Conservation (phyloP, 2,329 filamentous ascomycete species). For the Cryphonectria radicalis region DNA sequence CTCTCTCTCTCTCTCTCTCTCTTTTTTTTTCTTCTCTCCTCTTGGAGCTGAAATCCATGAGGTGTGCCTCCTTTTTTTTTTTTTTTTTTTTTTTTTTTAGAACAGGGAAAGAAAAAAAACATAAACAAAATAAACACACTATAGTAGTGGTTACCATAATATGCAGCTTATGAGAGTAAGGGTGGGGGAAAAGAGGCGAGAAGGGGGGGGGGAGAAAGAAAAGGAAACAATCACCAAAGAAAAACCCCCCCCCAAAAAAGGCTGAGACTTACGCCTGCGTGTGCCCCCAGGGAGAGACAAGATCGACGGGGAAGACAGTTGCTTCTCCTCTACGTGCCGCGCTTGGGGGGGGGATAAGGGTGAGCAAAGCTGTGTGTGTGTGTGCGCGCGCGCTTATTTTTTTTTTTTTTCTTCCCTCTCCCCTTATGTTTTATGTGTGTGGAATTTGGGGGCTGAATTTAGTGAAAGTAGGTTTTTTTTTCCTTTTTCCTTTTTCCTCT, state of each 20-base stretch:
- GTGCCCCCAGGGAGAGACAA: not conserved
- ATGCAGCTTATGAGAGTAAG: not conserved
- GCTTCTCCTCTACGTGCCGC: not conserved
- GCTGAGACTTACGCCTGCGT: not conserved
- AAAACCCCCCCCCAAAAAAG: not conserved
- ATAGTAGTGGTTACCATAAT: not conserved
- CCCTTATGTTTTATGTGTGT: too few species aligned
- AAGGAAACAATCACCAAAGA: not conserved
- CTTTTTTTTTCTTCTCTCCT: not conserved
- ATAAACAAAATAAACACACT: too few species aligned
- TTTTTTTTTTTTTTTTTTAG: not conserved
- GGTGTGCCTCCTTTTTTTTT: too few species aligned
- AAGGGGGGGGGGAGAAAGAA: not conserved
- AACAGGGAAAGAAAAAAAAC: too few species aligned
- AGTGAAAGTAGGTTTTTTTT: too few species aligned
- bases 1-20: not conserved
- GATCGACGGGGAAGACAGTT: not conserved
- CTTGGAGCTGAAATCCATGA: not conserved
- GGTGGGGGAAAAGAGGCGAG: too few species aligned
- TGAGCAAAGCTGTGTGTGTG: not conserved
- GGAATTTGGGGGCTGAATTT: too few species aligned
- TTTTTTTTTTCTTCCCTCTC: not conserved
- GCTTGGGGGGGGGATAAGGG: not conserved
- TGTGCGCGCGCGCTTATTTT: too few species aligned
- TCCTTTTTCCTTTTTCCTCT: too few species aligned